Evolutionary conservation across 139 green algal species (phyloP).

Genomic region (Closterium sp.): DNA sequence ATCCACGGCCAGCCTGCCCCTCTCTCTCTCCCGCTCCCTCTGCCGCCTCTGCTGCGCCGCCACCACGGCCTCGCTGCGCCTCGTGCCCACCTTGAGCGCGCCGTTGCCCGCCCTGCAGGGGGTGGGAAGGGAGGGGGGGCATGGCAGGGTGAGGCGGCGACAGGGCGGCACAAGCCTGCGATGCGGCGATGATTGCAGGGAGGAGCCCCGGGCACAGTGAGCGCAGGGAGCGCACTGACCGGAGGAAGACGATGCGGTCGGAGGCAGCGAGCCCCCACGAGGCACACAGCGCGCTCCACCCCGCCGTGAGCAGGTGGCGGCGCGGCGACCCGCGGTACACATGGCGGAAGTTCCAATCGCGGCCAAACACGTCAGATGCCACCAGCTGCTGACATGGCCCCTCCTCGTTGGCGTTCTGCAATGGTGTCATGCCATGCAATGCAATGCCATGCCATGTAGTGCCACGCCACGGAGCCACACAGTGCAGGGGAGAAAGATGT

Average conservation of each 20-base stretch:
- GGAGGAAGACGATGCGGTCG: conserved; percentile 46
- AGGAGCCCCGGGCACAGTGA: too few relatives aligned
- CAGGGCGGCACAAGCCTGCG: not conserved
- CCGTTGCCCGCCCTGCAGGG: not conserved
- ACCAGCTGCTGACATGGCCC: conserved; percentile 25
- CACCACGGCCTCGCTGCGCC: not conserved
- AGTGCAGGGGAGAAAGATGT: too few relatives aligned
- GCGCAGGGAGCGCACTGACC: too few relatives aligned
- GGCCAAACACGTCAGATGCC: conserved; percentile 14
- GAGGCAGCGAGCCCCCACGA: conserved; percentile 30
- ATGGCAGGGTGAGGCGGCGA: too few relatives aligned
- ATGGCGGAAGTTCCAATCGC: conserved; percentile 43
- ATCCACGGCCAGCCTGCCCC: not conserved
- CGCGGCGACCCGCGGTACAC: conserved; percentile 45
- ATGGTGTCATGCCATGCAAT: not conserved
- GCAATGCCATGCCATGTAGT: not conserved
- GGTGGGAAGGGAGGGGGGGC: not conserved
- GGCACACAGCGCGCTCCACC: conserved; percentile 42
- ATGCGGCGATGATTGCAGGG: not conserved
- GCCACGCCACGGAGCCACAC: too few relatives aligned
- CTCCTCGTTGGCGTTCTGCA: conserved; percentile 40
- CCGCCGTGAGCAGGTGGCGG: conserved; percentile 47
- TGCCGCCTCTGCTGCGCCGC: not conserved
- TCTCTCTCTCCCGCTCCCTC: not conserved
- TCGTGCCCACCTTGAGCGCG: not conserved